Percentiles rank a stretch among this genome's conserved stretches.
These are phyloP conservation scores for Pyrenophora tritici-repentis DNA, from an alignment of 2,329 filamentous ascomycete genomes.

Conservation along the genomic window DNA sequence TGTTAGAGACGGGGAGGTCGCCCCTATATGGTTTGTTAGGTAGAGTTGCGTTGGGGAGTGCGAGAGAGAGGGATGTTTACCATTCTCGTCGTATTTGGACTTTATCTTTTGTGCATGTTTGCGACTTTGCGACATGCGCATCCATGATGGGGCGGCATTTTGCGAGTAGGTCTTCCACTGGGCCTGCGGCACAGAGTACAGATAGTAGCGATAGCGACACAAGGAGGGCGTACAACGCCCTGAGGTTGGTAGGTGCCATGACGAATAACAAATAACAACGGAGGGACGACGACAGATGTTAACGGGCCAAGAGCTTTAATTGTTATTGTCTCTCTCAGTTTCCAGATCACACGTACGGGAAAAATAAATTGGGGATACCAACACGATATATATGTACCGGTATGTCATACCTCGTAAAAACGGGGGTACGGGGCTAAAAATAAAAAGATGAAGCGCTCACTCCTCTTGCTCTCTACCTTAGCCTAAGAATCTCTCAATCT, in stretches of 20 bases:
- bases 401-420: no score
- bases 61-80: constrained; percentile 14
- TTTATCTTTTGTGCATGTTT: constrained; percentile 40
- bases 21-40: constrained; percentile 24
- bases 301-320: no score
- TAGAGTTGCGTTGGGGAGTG: neutral
- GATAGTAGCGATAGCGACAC: constrained; percentile 25
- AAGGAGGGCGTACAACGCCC: constrained; percentile 30
- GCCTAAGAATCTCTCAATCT: no score
- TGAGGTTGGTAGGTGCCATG: constrained; percentile 27
- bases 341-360: no score
- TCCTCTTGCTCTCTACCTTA: no score
- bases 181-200: constrained; percentile 31
- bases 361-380: no score
- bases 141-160: constrained; percentile 36
- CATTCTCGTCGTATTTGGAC: constrained; percentile 38
- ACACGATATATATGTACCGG: no score
- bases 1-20: constrained; percentile 33
- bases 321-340: no score
- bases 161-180: constrained; percentile 32
- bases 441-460: no score
- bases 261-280: neutral
- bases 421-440: no score
- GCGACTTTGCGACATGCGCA: constrained; percentile 34
- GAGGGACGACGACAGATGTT: constrained; percentile 13